phyloP scores from a whole-genome alignment of 306 rosid genomes.

The Potentilla sterilis region DNA sequence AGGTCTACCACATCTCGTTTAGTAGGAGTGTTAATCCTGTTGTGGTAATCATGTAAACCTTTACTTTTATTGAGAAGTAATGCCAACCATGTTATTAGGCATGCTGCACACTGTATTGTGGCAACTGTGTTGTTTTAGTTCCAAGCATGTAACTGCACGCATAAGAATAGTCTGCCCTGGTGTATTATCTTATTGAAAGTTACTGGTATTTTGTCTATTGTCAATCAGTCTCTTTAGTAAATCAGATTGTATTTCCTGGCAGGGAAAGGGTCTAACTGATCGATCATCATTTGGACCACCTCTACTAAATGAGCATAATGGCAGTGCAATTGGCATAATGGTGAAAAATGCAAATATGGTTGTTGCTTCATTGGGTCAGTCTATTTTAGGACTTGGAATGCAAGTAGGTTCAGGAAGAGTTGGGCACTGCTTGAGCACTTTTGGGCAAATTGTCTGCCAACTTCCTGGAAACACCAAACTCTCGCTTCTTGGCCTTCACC shows the following conservation, averaged over 20 bases:
- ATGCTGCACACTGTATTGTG: not conserved
- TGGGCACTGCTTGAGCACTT: constrained; percentile 55
- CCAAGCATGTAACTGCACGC: not conserved
- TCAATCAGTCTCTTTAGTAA: constrained; percentile 4
- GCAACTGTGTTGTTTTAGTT: not conserved
- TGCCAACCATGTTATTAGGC: not conserved
- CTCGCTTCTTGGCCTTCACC: constrained; percentile 68
- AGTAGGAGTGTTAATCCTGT: not conserved
- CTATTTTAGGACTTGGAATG: constrained; percentile 35
- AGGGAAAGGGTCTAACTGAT: constrained; percentile 70
- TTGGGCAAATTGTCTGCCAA: constrained; percentile 59
- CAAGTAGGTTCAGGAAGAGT: constrained; percentile 32
- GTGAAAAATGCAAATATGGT: constrained; percentile 64
- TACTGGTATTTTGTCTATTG: not conserved
- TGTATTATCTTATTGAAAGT: not conserved
- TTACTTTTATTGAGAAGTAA: not conserved
- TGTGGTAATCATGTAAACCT: not conserved
- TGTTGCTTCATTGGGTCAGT: constrained; percentile 77
- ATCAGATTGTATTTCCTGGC: constrained; percentile 22
- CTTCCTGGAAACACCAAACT: constrained; percentile 61
- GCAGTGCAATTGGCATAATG: constrained; percentile 66
- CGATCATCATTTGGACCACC: constrained; percentile 70
- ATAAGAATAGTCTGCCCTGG: not conserved
- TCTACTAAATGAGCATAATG: constrained; percentile 55
- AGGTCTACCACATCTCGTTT: not conserved